Evolutionary conservation across 805 yeast genomes (phyloP), one percentile per base, ranked within the genome.

Genomic region (Monosporozyma unispora): DNA sequence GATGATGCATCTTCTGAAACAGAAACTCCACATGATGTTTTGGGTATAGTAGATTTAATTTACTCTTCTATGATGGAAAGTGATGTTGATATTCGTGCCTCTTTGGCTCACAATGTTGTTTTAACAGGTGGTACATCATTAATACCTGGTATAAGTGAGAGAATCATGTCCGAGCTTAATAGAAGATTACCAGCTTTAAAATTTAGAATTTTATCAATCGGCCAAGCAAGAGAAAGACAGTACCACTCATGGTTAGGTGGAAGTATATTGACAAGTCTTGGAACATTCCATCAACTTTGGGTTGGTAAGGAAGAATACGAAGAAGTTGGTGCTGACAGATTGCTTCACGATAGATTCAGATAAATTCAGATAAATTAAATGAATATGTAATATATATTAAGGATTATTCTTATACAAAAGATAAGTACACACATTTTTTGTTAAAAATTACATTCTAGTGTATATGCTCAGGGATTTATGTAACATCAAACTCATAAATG

Each of bases 221-320:
- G 96, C 42, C 82, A 81, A 59, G 66, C 82, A 4, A 74, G 75
- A 49, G 96, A 90, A 67, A 77, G 96, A 61, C 78, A 80, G 55
- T 84, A 78, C 61, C 85, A 88, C 52, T 74, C 91, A 7, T 90
- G 96, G 96, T 77, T 90, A 46, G 97, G 97, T 43, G 96, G 96
- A 7, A 82, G 91, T 55, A 89, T 90, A 37, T 70, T 90, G 49
- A 81, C 95, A 5, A 82, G 93, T 47, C 74, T 90, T 57, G 97
- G 97, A 31, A 87, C 96, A 2, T 90, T 90, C 74, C 97, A 90
- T 66, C 97, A 90, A 67, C 71, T 86, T 69, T 90, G 96, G 96
- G 96, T 90, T 2, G 84, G 90, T 40, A 82, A 81, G 60, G 79
- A 78, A 55, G 97, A 90, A 66, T 86, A 83, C 58, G 88, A 87